Conservation (phyloP, 163 green algal genomes). For the Scenedesmus sp. region DNA sequence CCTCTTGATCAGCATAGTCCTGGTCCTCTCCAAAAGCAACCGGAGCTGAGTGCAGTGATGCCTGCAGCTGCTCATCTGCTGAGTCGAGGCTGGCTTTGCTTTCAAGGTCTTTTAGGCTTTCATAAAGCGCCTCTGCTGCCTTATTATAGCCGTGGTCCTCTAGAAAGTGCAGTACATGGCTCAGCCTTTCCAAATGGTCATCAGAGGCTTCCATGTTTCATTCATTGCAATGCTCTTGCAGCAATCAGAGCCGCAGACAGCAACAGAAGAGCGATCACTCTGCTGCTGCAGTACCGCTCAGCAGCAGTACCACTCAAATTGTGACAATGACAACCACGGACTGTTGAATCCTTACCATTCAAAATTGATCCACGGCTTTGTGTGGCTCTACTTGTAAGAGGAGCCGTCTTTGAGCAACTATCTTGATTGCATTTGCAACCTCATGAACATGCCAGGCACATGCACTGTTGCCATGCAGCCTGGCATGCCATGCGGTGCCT, state of each 20-base stretch:
- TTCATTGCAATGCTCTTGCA: not conserved
- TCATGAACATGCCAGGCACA: no score
- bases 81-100: not conserved
- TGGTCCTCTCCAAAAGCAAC: not conserved
- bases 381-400: no score
- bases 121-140: constrained; percentile 26
- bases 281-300: not conserved
- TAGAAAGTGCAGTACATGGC: constrained; percentile 43
- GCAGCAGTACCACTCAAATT: not conserved
- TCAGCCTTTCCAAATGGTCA: constrained; percentile 20
- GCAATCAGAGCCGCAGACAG: not conserved
- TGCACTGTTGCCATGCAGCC: no score
- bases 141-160: constrained; percentile 43
- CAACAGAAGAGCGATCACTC: not conserved
- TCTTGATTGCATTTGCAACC: no score
- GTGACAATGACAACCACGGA: not conserved
- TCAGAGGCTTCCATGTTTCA: not conserved
- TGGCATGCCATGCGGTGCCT: no score
- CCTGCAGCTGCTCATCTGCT: not conserved
- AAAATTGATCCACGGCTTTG: no score
- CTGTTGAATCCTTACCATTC: not conserved
- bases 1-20: constrained; percentile 22
- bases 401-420: no score
- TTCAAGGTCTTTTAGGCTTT: not conserved
- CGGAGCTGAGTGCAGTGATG: not conserved